These are phyloP conservation scores for Friedmanniomyces endolithicus DNA, from an alignment of 495 filamentous ascomycete genomes.

Conservation along the genomic window DNA sequence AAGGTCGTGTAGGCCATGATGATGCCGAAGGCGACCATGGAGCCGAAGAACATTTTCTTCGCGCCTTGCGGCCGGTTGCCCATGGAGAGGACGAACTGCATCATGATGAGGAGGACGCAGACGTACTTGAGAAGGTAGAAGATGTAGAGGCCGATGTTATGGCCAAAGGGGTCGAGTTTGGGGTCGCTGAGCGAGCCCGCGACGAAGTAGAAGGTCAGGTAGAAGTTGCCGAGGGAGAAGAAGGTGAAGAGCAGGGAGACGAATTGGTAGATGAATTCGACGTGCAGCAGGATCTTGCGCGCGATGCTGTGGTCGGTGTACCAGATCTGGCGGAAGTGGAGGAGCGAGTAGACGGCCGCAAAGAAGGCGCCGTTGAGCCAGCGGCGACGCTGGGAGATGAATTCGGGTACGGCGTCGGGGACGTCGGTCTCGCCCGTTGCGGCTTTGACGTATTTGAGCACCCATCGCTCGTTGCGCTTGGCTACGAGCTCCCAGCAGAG, in stretches of 20 bases:
- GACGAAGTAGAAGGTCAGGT: constrained; percentile 97
- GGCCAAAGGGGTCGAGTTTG: constrained; percentile 76
- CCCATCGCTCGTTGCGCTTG: constrained; percentile 89
- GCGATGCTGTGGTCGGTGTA: constrained; percentile 77
- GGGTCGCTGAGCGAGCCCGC: constrained; percentile 81
- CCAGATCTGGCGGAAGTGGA: constrained; percentile 92
- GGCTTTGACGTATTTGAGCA: constrained; percentile 91
- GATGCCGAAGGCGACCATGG: constrained; percentile 74
- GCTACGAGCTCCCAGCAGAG: constrained; percentile 98
- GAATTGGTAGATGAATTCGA: constrained; percentile 94
- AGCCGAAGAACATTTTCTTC: constrained; percentile 75
- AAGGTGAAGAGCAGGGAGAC: constrained; percentile 86
- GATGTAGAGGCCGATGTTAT: constrained; percentile 69
- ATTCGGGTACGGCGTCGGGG: constrained; percentile 77
- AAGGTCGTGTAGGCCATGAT: constrained; percentile 98
- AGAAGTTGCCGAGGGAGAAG: constrained; percentile 97
- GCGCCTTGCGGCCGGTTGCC: constrained; percentile 96
- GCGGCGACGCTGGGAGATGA: constrained; percentile 85
- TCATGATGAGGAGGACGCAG: constrained; percentile 74
- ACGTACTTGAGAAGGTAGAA: constrained; percentile 77
- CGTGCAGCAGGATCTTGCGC: constrained; percentile 82
- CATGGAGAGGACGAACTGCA: constrained; percentile 96
- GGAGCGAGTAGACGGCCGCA: constrained; percentile 91
- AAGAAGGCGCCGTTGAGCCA: constrained; percentile 99
- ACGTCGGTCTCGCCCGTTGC: constrained; percentile 97